Evolutionary conservation across 306 rosid genomes (phyloP).

Genomic region (Malus sieversii): DNA sequence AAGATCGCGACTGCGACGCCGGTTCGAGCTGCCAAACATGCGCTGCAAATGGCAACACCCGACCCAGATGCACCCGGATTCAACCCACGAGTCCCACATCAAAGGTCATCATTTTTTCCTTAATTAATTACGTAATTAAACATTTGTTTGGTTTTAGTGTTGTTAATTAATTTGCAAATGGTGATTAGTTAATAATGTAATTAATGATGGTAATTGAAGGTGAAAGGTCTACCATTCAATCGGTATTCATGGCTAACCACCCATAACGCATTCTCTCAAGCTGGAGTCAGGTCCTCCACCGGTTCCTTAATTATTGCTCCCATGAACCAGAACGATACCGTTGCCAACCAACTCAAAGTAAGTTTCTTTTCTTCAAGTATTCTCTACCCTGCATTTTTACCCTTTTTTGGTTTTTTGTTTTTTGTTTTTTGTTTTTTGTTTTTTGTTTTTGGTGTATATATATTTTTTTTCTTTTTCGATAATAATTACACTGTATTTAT

Average conservation of each 20-base stretch:
- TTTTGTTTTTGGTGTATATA: neutral
- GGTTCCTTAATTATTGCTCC: slow-evolving; percentile 51
- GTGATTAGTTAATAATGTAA: neutral
- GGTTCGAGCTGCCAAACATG: slow-evolving; percentile 70
- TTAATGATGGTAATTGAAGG: slow-evolving; percentile 24
- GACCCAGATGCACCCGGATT: slow-evolving; percentile 73
- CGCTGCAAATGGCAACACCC: slow-evolving; percentile 76
- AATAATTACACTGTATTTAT: neutral
- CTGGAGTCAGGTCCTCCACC: slow-evolving; percentile 55
- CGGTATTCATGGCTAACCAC: slow-evolving; percentile 91
- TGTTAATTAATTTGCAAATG: neutral
- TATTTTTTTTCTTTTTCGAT: neutral
- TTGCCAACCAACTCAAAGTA: slow-evolving; percentile 68
- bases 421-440: neutral
- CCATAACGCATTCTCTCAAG: slow-evolving; percentile 71
- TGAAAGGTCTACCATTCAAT: slow-evolving; percentile 68
- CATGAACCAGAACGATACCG: slow-evolving; percentile 75
- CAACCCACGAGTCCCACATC: slow-evolving; percentile 54
- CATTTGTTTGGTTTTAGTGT: neutral
- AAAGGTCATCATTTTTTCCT: slow-evolving; percentile 33
- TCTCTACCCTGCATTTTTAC: neutral
- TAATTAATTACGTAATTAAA: neutral
- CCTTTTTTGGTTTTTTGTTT: neutral
- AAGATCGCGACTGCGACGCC: slow-evolving; percentile 48
- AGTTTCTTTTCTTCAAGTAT: neutral